phyloP scores from a whole-genome alignment of 345 rosid genomes.

The Hibiscus trionum region DNA sequence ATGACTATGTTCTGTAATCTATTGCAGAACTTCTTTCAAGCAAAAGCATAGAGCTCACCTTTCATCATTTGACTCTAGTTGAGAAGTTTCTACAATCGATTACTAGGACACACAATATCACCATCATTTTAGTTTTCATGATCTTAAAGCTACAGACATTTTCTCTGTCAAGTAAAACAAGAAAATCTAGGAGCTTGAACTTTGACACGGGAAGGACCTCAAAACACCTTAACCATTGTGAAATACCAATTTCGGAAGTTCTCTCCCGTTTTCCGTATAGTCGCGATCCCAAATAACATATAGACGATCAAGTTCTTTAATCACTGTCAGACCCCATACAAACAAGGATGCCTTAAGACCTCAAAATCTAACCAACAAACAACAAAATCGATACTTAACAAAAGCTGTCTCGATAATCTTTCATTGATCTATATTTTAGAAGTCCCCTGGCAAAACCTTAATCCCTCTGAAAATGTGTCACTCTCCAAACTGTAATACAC shows the following conservation, averaged over 20 bases:
- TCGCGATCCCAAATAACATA: too few species aligned
- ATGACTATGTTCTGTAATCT: background rate
- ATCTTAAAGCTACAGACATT: background rate
- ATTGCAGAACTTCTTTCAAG: background rate
- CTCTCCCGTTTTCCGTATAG: background rate
- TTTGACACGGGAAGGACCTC: background rate
- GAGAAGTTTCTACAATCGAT: background rate
- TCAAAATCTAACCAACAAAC: background rate
- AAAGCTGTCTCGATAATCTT: background rate
- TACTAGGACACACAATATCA: background rate
- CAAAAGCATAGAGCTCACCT: background rate
- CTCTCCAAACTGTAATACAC: background rate
- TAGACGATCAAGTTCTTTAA: background rate
- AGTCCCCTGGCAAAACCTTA: background rate
- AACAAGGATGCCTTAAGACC: background rate
- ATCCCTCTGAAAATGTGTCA: background rate
- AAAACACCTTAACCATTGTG: background rate
- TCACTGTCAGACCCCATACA: background rate
- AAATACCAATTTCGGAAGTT: background rate
- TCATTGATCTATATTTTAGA: background rate
- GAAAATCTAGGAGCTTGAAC: background rate
- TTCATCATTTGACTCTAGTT: background rate
- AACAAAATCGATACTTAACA: background rate
- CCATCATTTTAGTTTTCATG: background rate
- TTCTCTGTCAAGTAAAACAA: background rate